Evolutionary conservation across 768 basidiomycete species (phyloP), one percentile per base, ranked within the genome.

Genomic region (Mycena galopus): DNA sequence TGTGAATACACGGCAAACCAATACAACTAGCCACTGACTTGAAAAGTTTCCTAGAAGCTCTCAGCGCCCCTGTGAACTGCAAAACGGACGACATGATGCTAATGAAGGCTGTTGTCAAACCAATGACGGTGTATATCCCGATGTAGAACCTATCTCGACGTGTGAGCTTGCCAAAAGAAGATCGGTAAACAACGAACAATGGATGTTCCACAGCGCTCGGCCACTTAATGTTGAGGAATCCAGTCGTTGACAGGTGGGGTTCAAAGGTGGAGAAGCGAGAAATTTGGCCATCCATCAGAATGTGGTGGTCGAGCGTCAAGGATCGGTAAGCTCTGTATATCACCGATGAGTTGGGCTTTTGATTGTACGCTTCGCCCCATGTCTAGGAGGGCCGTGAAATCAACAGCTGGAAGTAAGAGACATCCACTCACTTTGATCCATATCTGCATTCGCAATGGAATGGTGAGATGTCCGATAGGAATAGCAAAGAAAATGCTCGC

Each of bases 81-180:
- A 88, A 71, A 30, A 63, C 63, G 10, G 67, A 58, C 23, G 71
- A 69, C n/a, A 23, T 39, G 8, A 75, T 35, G 9, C 44, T 67
- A 37, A 72, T 44, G 6, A 75, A 63, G 19, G 73, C 66, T 16
- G 51, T 61, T 1, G 67, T 62, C n/a, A 69, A 44, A 1, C 91
- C 89, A 71, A 95, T 91, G 0, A 84, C 84, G 0, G 90, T 90
- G 74, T 92, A 94, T 25, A 94, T 79, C 0, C 87, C 87, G 51
- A 95, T 86, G 71, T 93, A 95, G 82, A 93, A 55, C 16, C 53
- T 55, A 27, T 51, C 47, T 53, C 29, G 17, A 29, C 5, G 9
- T 6, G n/a, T 55, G 8, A 55, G 27, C 53, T 23, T 2, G 16
- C 27, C 5, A 29, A 29, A 16, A 29, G 27, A 16, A 30, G 6